These are phyloP conservation scores for Hypericum perforatum DNA, from an alignment of 345 rosid species.

Conservation along the genomic window DNA sequence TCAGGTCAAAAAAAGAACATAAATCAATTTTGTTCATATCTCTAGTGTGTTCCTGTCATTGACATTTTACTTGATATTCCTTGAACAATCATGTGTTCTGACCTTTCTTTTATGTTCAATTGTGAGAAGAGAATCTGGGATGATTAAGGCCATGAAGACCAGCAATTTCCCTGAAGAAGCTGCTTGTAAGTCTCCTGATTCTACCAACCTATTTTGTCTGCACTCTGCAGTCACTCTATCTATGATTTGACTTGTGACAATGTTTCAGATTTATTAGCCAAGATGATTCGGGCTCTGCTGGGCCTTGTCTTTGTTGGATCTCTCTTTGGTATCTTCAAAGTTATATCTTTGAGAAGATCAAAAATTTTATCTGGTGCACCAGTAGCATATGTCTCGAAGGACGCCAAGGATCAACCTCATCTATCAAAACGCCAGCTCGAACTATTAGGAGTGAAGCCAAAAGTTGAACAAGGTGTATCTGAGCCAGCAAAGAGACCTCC, in stretches of 20 bases:
- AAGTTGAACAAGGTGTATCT: conserved; percentile 30
- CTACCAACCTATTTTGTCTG: not conserved
- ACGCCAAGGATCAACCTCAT: conserved; percentile 36
- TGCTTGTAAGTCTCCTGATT: conserved; percentile 47
- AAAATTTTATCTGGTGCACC: conserved; percentile 19
- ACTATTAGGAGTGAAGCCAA: conserved; percentile 68
- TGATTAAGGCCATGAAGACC: conserved; percentile 37
- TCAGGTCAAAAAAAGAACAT: no score
- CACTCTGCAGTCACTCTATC: conserved; percentile 1
- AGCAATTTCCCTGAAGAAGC: conserved; percentile 39
- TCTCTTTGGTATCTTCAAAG: conserved; percentile 49
- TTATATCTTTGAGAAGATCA: conserved; percentile 35
- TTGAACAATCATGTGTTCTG: conserved; percentile 9
- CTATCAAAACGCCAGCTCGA: conserved; percentile 62
- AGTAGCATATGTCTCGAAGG: conserved; percentile 30
- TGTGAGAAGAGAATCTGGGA: conserved; percentile 53
- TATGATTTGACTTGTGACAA: not conserved
- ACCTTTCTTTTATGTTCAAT: conserved; percentile 14
- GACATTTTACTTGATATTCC: not conserved
- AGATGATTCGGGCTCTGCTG: conserved; percentile 35
- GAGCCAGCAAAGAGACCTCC: conserved; percentile 61
- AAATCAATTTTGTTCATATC: no score
- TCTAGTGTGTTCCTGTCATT: no score
- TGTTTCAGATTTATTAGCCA: conserved; percentile 48
- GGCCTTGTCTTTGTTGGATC: conserved; percentile 53